Percentiles rank a stretch among this genome's conserved stretches.
phyloP scores from a whole-genome alignment of 106 monocot genomes.

The Apostasia ramifera region DNA sequence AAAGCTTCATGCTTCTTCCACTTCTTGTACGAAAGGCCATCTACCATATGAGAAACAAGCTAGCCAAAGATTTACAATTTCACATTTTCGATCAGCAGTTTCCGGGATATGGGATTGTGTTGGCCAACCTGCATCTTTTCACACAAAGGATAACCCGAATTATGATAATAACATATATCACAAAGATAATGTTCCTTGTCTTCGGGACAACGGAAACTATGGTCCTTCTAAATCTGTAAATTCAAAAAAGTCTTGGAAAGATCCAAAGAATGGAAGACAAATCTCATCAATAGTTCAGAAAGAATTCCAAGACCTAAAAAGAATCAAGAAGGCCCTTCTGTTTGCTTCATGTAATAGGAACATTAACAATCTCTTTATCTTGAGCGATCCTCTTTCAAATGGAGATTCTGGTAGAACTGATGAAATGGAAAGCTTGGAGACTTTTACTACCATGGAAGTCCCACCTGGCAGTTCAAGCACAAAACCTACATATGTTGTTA shows the following conservation, averaged over 20 bases:
- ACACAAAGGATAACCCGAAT: constrained; percentile 13
- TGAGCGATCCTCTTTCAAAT: constrained; percentile 14
- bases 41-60: constrained; percentile 14
- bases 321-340: constrained; percentile 37
- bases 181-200: constrained; percentile 14
- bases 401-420: constrained; percentile 1
- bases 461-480: constrained; percentile 4
- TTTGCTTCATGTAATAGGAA: constrained; percentile 30
- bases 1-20: constrained; percentile 5
- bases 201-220: constrained; percentile 1
- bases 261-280: constrained; percentile 6
- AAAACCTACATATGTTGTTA: constrained; percentile 3
- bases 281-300: constrained; percentile 16
- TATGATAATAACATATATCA: constrained; percentile 10
- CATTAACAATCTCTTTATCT: constrained; percentile 13
- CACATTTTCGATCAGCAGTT: constrained; percentile 44
- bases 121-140: constrained; percentile 32
- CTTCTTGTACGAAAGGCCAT: constrained; percentile 9
- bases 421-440: background rate
- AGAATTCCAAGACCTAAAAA: constrained; percentile 36
- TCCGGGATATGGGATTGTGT: constrained; percentile 59
- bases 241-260: constrained; percentile 3
- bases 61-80: constrained; percentile 31
- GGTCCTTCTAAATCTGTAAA: background rate
- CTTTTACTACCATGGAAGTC: background rate